Evolutionary conservation across 805 yeast species (phyloP), one percentile per base, ranked within the genome.

Genomic region (Yarrowia keelungensis): DNA sequence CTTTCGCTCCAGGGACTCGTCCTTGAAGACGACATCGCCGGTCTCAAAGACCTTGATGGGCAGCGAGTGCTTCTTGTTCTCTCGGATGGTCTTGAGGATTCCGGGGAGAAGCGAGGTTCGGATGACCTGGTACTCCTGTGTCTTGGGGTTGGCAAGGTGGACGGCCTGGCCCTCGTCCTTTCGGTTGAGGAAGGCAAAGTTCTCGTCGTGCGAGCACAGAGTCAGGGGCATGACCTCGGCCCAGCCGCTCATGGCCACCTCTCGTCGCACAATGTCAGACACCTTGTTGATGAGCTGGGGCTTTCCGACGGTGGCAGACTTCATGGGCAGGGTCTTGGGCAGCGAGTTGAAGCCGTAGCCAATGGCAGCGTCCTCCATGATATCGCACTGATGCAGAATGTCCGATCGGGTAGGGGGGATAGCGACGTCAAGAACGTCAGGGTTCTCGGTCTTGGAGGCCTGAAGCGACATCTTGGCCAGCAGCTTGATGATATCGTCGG

Each of bases 281-380:
- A 95, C 85, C 79, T 91, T 92, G 82, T 95, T 95, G 76, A 96
- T 85, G 69, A 97, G 97, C 77, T 94, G 85, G 51, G 98, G 92
- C 68, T 89, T 84, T 32, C 97, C 97, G 71, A 91, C 89, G 68
- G 86, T 83, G 72, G 89, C 86, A 10, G 97, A 86, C 69, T 88
- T 88, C 41, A 91, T 84, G 72, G 92, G 85, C 76, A 95, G 91
- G 65, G 95, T 87, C 80, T 89, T 91, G 71, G 85, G 85, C 76
- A 95, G 84, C 77, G 91, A 92, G 81, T 93, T 90, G 84, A 89
- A 95, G 69, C 99, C 99, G 77, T 92, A 95, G 39, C 92, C 96
- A 76, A 95, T 89, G 59, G 97, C 99, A 61, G 94, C 97, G 79
- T 95, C 99, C 80, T 95, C 99, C 97, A 95, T 91, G 73, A 95